Conservation (phyloP, 176 grass and related monocot genomes). For the Zea mays region Zm-B73-REFERENCE-NAM-5.0 NC_050096.1:241201001-241201500, state of each 20-base stretch:
- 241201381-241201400: not conserved
- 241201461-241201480: conserved; percentile 4
- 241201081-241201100: too few species aligned
- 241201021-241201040: too few species aligned
- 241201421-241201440: conserved; percentile 14
- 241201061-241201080: too few species aligned
- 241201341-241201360: conserved; percentile 3
- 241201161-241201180: too few species aligned
- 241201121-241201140: too few species aligned
- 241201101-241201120: too few species aligned
- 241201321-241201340: conserved; percentile 16
- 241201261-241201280: not conserved
- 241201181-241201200: too few species aligned
- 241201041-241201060: too few species aligned
- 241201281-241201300: not conserved
- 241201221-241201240: too few species aligned
- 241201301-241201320: not conserved
- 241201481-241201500: not conserved
- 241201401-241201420: not conserved
- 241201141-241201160: too few species aligned
- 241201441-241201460: conserved; percentile 6
- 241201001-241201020: too few species aligned
- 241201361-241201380: conserved; percentile 2
- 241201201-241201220: too few species aligned
- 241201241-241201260: not conserved